Evolutionary conservation across 768 basidiomycete genomes (phyloP).

Genomic region (Lactarius quietus): DNA sequence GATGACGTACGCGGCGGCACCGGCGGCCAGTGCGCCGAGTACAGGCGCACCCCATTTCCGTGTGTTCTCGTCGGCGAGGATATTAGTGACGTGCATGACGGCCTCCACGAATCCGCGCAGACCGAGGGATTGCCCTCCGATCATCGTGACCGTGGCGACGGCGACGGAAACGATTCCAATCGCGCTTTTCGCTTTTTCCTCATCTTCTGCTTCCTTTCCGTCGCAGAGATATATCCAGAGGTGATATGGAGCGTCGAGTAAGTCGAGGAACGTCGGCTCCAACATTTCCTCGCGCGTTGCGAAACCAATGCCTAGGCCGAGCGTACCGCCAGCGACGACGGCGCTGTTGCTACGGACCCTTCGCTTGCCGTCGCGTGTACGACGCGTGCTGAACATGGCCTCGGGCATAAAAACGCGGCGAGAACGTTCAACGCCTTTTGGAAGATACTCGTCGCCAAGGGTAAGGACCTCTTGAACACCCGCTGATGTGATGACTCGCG

Average conservation of each 20-base stretch:
- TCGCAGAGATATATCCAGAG: slow-evolving; percentile 69
- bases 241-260: slow-evolving; percentile 84
- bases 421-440: slow-evolving; percentile 74
- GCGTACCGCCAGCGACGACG: slow-evolving; percentile 71
- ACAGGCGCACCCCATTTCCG: slow-evolving; percentile 88
- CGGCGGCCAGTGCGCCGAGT: slow-evolving; percentile 70
- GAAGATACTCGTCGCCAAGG: slow-evolving; percentile 75
- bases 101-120: slow-evolving; percentile 75
- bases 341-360: slow-evolving; percentile 44
- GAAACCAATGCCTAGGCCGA: slow-evolving; percentile 81
- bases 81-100: slow-evolving; percentile 65
- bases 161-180: slow-evolving; percentile 72
- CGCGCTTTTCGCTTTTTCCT: slow-evolving; percentile 52
- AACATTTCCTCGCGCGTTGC: slow-evolving; percentile 72
- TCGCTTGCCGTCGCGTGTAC: slow-evolving; percentile 34
- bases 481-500: slow-evolving; percentile 57
- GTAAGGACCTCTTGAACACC: slow-evolving; percentile 64
- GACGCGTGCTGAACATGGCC: slow-evolving; percentile 83
- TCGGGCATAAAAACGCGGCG: slow-evolving; percentile 91
- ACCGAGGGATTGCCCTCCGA: slow-evolving; percentile 80
- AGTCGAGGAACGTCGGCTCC: slow-evolving; percentile 76
- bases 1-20: slow-evolving; percentile 75
- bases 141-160: slow-evolving; percentile 84
- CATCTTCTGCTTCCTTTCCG: slow-evolving; percentile 39
- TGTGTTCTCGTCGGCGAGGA: slow-evolving; percentile 74